These are phyloP conservation scores for Litchi chinensis DNA, from an alignment of 345 rosid genomes.

Conservation along the genomic window DNA sequence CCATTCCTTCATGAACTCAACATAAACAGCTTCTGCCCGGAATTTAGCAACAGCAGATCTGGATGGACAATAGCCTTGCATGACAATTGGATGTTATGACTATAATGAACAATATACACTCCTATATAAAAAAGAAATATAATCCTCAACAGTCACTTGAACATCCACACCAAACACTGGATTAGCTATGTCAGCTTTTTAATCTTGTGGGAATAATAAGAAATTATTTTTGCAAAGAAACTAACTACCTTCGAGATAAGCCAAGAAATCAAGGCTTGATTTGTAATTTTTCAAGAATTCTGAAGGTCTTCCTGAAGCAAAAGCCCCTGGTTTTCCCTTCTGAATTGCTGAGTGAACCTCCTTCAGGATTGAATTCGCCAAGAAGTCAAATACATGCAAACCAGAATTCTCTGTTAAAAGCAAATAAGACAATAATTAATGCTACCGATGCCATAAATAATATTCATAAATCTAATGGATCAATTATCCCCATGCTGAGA, in stretches of 20 bases:
- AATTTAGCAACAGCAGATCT: constrained; percentile 89
- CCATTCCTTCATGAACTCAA: constrained; percentile 96
- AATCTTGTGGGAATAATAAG: background rate
- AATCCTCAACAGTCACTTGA: background rate
- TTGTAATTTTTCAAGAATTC: constrained; percentile 92
- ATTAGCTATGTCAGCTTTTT: constrained; percentile 21
- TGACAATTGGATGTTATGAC: constrained; percentile 46
- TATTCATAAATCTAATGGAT: background rate
- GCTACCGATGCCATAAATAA: background rate
- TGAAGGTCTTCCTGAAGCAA: constrained; percentile 97
- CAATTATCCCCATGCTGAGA: background rate
- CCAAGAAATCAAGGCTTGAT: constrained; percentile 84
- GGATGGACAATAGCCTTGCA: constrained; percentile 95
- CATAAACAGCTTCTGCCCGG: constrained; percentile 68
- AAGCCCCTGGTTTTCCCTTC: constrained; percentile 94
- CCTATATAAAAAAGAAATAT: background rate
- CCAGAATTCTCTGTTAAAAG: constrained; percentile 80
- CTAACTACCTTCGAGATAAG: constrained; percentile 83
- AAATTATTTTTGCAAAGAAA: constrained; percentile 7
- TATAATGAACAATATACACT: constrained; percentile 29
- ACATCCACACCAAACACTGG: constrained; percentile 17
- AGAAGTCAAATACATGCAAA: constrained; percentile 90
- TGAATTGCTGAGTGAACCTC: constrained; percentile 86
- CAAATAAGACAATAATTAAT: background rate
- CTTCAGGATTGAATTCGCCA: constrained; percentile 94